Base-by-base conservation (phyloP, 2,329 filamentous ascomycete species). In the Emmonsia crescens region DNA sequence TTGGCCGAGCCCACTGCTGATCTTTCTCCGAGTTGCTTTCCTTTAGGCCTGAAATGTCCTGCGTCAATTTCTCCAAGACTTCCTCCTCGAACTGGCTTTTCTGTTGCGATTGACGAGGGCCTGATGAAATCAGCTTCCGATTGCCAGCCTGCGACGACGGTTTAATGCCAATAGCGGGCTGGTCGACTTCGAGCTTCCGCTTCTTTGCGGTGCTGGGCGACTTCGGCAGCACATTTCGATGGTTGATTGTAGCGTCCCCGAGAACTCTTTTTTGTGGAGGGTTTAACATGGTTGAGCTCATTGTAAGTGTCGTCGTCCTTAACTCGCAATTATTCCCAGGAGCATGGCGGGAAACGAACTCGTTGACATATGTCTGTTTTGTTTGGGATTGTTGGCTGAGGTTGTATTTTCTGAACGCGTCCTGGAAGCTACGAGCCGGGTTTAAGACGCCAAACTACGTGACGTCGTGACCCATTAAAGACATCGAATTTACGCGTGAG, bases 51-150 rank as follows among this genome's bases (percentile, higher is more conserved):
- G 84, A 87, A 64, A 97, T 92, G 72, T 96, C 91, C 75, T 97
- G 93, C 64, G 91, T 94, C 75, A 99, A 84, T 79, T 96, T 96
- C 80, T 96, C 93, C 64, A 99, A 82, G 1, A 96, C 90, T 72
- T 96, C 91, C 62, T 89, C 87, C 76, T 97, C 94, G 73, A 99
- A 99, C 61, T 88, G 84, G 73, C 91, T 96, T 78, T 96, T 96
- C 19, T 84, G 84, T 74, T 92, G 90, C 10, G 73, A 71, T 62
- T 76, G 74, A 68, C 83, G 92, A 63, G 85, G 73, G 70, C 85
- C 86, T 31, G 71, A 70, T 2, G 71, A 67, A 12, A 46, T 31
- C 1, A 57, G 40, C 65, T 82, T 83, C 66, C 83, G 83, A 12
- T 77, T 79, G n/a, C 78, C 80, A 71, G 82, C 83, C 67, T 88